Evolutionary conservation across 179 eudicot species (phyloP).

Genomic region (Patellifolia procumbens): DNA sequence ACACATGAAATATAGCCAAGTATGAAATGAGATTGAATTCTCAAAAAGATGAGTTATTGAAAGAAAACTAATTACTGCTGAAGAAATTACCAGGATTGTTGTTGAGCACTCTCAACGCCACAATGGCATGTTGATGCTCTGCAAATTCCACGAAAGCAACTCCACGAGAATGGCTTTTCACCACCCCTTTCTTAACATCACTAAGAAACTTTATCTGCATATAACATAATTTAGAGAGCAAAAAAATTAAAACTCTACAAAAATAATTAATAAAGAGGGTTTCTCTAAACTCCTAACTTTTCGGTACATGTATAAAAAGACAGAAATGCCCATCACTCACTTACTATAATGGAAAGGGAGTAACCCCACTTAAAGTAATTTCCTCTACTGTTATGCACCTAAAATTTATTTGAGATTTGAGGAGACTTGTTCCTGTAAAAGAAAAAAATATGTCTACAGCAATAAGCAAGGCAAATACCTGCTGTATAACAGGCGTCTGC

Average conservation of each 20-base stretch:
- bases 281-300: no score
- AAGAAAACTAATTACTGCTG: neutral
- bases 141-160: slow-evolving; percentile 90
- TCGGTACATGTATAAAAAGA: no score
- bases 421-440: no score
- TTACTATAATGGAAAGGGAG: no score
- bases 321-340: no score
- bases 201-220: slow-evolving; percentile 75
- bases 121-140: slow-evolving; percentile 98
- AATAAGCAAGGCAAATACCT: slow-evolving; percentile 46
- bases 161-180: slow-evolving; percentile 80
- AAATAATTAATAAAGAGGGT: neutral
- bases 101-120: slow-evolving; percentile 89
- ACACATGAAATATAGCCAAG: slow-evolving; percentile 19
- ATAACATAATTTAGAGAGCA: neutral
- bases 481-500: slow-evolving; percentile 79
- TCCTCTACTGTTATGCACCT: no score
- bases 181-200: slow-evolving; percentile 63
- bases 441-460: neutral
- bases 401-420: no score
- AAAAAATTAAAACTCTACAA: slow-evolving; percentile 7
- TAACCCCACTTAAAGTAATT: no score
- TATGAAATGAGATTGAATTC: neutral
- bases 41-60: neutral
- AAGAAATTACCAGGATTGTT: slow-evolving; percentile 82